phyloP scores from a whole-genome alignment of 257 asterid species.

The Prunella vulgaris region DNA sequence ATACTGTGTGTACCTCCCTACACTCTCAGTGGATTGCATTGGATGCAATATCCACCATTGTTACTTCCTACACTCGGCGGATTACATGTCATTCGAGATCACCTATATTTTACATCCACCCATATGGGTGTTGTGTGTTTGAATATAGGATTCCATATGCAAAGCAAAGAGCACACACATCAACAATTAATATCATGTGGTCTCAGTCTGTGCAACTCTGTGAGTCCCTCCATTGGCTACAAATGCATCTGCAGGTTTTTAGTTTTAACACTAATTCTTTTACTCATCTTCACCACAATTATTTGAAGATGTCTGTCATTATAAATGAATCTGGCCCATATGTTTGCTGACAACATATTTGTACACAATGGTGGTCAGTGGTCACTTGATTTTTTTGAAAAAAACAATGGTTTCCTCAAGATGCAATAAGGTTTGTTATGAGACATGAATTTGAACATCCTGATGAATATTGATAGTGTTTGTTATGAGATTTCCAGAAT shows the following conservation, averaged over 20 bases:
- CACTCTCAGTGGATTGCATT: neutral
- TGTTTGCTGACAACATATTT: constrained; percentile 17
- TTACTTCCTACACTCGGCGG: neutral
- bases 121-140: neutral
- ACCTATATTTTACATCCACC: neutral
- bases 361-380: neutral
- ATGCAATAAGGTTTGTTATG: neutral
- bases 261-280: neutral
- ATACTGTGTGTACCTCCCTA: neutral
- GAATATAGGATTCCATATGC: neutral
- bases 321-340: constrained; percentile 11
- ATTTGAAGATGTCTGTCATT: neutral
- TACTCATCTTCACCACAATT: neutral
- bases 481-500: neutral
- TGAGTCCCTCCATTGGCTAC: neutral
- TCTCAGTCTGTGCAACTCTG: constrained; percentile 9
- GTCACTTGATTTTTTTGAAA: neutral
- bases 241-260: neutral
- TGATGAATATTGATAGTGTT: neutral
- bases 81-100: neutral
- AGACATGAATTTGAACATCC: neutral
- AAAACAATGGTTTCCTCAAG: neutral
- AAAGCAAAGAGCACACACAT: neutral
- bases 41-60: neutral
- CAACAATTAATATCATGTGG: constrained; percentile 3